Evolutionary conservation across 441 rosid genomes (phyloP).

Genomic region (Erodium moschatum): DNA sequence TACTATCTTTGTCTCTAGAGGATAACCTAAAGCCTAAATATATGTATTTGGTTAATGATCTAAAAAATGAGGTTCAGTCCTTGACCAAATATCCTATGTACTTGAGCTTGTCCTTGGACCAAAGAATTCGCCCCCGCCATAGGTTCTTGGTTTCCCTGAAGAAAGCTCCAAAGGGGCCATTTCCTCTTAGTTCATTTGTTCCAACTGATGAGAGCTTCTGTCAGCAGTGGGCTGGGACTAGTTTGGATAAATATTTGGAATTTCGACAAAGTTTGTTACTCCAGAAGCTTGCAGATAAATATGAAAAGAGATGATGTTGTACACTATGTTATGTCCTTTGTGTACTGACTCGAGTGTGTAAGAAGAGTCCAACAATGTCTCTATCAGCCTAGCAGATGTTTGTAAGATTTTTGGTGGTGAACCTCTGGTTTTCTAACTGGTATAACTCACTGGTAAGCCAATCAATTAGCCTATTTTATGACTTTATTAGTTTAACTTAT

Average conservation of each 20-base stretch:
- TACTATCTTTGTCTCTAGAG: conserved; percentile 80
- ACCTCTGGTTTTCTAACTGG: conserved; percentile 11
- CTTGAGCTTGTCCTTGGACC: conserved; percentile 81
- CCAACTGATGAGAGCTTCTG: conserved; percentile 86
- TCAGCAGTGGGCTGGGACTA: conserved; percentile 84
- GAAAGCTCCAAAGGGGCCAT: conserved; percentile 88
- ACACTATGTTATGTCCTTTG: conserved; percentile 7
- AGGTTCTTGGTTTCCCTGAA: conserved; percentile 72
- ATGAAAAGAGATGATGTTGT: conserved; percentile 35
- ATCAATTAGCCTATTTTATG: neutral
- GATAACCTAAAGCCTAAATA: conserved; percentile 89
- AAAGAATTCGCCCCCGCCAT: conserved; percentile 95
- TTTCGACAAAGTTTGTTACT: conserved; percentile 68
- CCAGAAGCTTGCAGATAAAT: conserved; percentile 61
- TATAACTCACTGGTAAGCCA: conserved; percentile 10
- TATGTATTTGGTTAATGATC: conserved; percentile 77
- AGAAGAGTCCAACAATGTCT: conserved; percentile 10
- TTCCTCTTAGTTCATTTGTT: conserved; percentile 76
- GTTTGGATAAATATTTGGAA: conserved; percentile 66
- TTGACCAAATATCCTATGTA: conserved; percentile 79
- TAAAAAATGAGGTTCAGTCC: conserved; percentile 61
- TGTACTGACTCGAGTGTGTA: neutral
- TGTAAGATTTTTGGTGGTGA: conserved; percentile 11
- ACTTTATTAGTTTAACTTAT: neutral
- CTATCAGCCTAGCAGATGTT: conserved; percentile 10